Conservation (phyloP, 73 alveolate species). For the Uronychia setigera region DNA sequence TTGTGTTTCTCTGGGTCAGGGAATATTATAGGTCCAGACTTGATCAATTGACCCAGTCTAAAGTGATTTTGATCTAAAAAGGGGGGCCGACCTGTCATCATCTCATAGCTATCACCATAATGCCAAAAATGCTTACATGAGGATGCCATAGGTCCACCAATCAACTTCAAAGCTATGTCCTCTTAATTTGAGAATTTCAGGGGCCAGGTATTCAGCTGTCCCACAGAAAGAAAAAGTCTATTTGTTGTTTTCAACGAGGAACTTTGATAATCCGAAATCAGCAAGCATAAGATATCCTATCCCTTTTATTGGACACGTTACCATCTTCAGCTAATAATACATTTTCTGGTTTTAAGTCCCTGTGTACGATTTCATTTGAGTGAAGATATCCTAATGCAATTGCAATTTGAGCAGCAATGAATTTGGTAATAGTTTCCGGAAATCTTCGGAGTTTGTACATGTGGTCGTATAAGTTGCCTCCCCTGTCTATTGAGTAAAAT, state of each 20-base stretch:
- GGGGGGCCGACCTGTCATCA: constrained; percentile 77
- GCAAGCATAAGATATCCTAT: constrained; percentile 71
- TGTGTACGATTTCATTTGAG: constrained; percentile 69
- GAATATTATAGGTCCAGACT: constrained; percentile 55
- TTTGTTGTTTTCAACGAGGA: constrained; percentile 29
- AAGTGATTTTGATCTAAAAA: constrained; percentile 68
- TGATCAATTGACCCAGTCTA: constrained; percentile 49
- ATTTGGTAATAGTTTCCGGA: constrained; percentile 32
- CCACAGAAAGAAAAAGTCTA: constrained; percentile 75
- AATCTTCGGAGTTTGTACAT: constrained; percentile 40
- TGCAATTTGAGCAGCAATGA: constrained; percentile 56
- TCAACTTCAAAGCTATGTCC: constrained; percentile 74
- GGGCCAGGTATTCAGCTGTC: constrained; percentile 85
- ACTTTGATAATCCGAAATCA: constrained; percentile 80
- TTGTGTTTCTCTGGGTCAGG: constrained; percentile 66
- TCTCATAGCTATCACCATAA: constrained; percentile 61
- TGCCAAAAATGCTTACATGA: constrained; percentile 51
- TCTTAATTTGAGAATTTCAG: constrained; percentile 66
- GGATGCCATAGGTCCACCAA: constrained; percentile 84
- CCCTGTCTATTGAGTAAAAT: constrained; percentile 2
- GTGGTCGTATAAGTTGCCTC: constrained; percentile 64
- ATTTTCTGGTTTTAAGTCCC: constrained; percentile 86
- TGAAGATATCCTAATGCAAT: constrained; percentile 64
- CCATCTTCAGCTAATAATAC: constrained; percentile 68
- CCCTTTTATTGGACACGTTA: neutral